Percentiles rank a stretch among this genome's conserved stretches.
phyloP scores from a whole-genome alignment of 345 rosid genomes.

The Camelina neglecta region DNA sequence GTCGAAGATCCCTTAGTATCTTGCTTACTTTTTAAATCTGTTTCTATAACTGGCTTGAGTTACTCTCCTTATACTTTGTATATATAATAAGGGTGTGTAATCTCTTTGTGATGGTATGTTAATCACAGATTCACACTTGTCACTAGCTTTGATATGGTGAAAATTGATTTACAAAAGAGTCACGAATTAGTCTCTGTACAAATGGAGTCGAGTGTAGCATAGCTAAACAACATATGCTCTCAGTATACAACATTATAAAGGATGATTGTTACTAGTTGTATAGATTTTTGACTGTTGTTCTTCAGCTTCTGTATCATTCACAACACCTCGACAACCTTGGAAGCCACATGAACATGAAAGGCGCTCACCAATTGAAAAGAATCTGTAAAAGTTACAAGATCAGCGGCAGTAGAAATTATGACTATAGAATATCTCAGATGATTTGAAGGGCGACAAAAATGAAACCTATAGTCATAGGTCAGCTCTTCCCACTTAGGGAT shows the following conservation, averaged over 20 bases:
- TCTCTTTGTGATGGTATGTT: too few relatives aligned
- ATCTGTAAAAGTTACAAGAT: constrained; percentile 51
- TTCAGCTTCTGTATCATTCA: constrained; percentile 87
- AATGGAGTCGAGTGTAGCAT: constrained; percentile 10
- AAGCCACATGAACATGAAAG: constrained; percentile 89
- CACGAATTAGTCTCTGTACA: constrained; percentile 25
- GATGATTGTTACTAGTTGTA: neutral
- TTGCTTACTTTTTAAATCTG: too few relatives aligned
- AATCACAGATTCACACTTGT: too few relatives aligned
- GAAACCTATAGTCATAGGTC: constrained; percentile 93
- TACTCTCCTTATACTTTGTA: too few relatives aligned
- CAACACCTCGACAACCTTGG: constrained; percentile 87
- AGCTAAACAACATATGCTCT: constrained; percentile 3
- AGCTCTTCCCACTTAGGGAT: constrained; percentile 92
- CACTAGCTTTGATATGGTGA: too few relatives aligned
- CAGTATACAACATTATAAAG: neutral
- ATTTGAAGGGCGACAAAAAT: constrained; percentile 15
- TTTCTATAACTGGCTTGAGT: too few relatives aligned
- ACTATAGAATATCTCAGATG: neutral
- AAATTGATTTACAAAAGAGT: constrained; percentile 11
- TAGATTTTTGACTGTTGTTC: constrained; percentile 63
- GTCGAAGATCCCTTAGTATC: too few relatives aligned
- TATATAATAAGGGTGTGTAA: too few relatives aligned
- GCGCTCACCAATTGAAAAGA: constrained; percentile 83
- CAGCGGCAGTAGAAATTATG: neutral